Conservation (phyloP, 1,139 yeast genomes). For the Lodderomyces parapsilosis region DNA sequence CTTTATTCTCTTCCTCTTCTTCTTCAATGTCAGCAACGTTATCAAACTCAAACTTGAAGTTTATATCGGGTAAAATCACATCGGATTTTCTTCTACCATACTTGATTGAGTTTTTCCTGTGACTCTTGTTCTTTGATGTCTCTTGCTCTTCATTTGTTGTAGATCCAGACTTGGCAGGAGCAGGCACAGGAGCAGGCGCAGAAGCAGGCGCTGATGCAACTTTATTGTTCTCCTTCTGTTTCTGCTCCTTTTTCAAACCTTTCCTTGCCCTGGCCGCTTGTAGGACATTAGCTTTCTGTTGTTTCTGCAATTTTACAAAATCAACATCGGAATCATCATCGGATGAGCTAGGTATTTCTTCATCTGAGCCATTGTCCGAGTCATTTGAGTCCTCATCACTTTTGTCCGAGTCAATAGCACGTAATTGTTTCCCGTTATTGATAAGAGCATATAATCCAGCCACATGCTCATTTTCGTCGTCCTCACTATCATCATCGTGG, state of each 20-base stretch:
- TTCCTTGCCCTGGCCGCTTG: constrained; percentile 50
- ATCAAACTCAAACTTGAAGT: constrained; percentile 58
- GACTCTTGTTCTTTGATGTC: constrained; percentile 13
- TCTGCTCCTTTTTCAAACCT: constrained; percentile 15
- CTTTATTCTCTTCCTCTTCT: constrained; percentile 11
- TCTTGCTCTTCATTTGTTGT: constrained; percentile 4
- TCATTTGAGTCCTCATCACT: constrained; percentile 25
- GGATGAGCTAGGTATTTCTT: constrained; percentile 31
- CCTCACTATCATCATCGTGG: constrained; percentile 21
- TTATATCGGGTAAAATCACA: constrained; percentile 48
- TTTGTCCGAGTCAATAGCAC: constrained; percentile 9
- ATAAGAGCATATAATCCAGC: constrained; percentile 24
- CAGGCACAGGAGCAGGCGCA: no score
- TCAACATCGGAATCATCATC: constrained; percentile 71
- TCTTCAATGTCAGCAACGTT: constrained; percentile 23
- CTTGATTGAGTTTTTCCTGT: constrained; percentile 24
- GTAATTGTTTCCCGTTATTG: constrained; percentile 11
- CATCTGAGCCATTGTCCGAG: constrained; percentile 29
- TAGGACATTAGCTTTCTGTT: constrained; percentile 56
- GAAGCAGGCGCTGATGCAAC: constrained; percentile 15
- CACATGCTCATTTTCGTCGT: constrained; percentile 14
- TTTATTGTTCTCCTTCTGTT: constrained; percentile 9
- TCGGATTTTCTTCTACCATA: constrained; percentile 41
- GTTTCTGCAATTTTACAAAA: constrained; percentile 67
- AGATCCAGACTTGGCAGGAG: constrained; percentile 2